Base-by-base conservation (phyloP, 164 flowering plant species). In the Kingdonia uniflora region DNA sequence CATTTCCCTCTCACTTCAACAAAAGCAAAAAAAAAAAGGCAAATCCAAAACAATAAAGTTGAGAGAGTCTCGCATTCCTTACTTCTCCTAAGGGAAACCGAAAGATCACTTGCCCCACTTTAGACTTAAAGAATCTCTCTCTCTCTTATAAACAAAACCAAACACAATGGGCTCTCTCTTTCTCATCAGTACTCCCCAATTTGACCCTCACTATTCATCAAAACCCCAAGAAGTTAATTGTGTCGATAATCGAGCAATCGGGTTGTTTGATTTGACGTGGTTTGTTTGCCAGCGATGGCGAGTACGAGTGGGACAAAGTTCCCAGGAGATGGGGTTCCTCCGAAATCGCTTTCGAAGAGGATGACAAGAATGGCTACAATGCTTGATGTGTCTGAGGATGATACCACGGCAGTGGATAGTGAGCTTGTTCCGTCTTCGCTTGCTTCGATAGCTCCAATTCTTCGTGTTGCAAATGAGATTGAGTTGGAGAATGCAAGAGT, bases 381-480 rank as follows among this genome's bases (percentile, higher is more conserved):
- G 58, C 20, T 59, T 10, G 67, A 62, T 19, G 55, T 59, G 1
- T 42, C 43, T 1, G 73, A 65, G 20, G 67, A 69, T 42, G 41
- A 40, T 14, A 19, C 57, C 5, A 29, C 35, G 8, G 35, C 35
- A 29, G 56, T 21, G 6, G 95, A 88, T 42, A 83, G 89, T 61
- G 95, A 83, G 65, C 80, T 79, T 42, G 85, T 86, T 51, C 95
- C 97, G 14, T 84, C 97, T 8, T 80, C 90, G 6, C 76, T 86
- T 14, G 74, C 76, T 24, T 74, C 74, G 58, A 76, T 89, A 43
- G 83, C 75, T 35, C 97, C 97, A 0, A 82, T 86, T 65, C 90
- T 86, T 26, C 82, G 95, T n/a, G 95, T 89, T 38, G 97, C 97
- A 17, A 86, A 89, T 64, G 92, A 82, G 64, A 74, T 89, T 12